Conservation (phyloP, 164 flowering plant species). For the Chimonanthus praecox region DNA sequence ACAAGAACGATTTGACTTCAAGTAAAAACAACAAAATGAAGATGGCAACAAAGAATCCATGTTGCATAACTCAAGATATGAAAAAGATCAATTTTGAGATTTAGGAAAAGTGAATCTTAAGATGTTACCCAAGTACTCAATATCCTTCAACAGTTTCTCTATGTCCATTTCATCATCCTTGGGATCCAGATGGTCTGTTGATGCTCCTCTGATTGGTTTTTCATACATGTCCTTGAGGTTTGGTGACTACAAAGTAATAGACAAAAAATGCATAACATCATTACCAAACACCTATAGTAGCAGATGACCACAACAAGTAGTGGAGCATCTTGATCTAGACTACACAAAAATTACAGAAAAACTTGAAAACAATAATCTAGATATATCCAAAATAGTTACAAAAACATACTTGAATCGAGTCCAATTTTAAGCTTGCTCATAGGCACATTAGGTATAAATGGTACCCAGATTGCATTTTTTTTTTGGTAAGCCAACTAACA, state of each 20-base stretch:
- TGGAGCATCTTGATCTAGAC: not conserved
- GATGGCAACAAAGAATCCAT: not conserved
- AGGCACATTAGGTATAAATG: not conserved
- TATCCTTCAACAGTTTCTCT: constrained; percentile 41
- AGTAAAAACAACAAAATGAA: no score
- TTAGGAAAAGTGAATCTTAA: not conserved
- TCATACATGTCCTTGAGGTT: constrained; percentile 13
- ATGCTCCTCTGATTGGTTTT: constrained; percentile 11
- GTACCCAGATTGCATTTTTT: no score
- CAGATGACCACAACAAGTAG: not conserved
- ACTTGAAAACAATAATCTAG: no score
- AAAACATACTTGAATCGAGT: not conserved
- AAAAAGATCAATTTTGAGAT: not conserved
- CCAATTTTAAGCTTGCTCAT: not conserved
- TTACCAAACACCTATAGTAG: not conserved
- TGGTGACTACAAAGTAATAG: constrained; percentile 8
- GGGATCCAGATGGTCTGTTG: constrained; percentile 12
- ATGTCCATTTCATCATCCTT: constrained; percentile 24
- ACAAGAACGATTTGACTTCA: no score
- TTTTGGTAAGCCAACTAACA: no score
- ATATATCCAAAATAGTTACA: not conserved
- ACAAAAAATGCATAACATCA: not conserved
- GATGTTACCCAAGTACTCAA: constrained; percentile 41
- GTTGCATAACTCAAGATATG: not conserved
- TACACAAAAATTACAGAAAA: not conserved